Evolutionary conservation across 495 filamentous ascomycete species (phyloP), one percentile per base, ranked within the genome.

Genomic region (Podospora pseudocomata): DNA sequence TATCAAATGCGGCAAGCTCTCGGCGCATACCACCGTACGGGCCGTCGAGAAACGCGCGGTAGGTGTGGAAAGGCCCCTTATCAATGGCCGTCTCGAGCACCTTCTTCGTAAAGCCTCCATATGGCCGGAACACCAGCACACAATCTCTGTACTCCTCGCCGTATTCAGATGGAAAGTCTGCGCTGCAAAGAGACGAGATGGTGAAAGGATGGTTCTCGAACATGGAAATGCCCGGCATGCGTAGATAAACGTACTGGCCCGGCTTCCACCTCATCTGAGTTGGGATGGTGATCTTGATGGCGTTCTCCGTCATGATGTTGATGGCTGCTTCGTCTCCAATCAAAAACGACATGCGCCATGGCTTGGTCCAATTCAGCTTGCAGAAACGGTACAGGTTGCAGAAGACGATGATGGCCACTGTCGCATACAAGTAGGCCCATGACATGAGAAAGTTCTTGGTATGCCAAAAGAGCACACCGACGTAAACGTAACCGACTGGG

Each of bases 201-300:
- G 94, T 98, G 77, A 98, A 98, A 4, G 94, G 94, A 68, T 98
- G 94, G 71, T 94, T 97, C 72, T 97, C 91, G 71, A 97, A 87
- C 30, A 95, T 75, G 0, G 92, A 92, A 70, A 98, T 92, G 2
- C 92, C 91, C 0, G 94, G 94, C 88, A 98, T 94, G 60, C 95
- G 87, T 11, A 98, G 83, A 73, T 97, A 98, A 27, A 98, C 91
- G 70, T 94, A 97, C 77, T 98, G 94, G 19, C 94, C 95, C 5
- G 94, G 93, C 71, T 87, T 88, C 94, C 94, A 98, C 69, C 86
- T 89, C 86, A 97, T 90, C 75, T 93, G 90, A 5, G 94, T 97
- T 0, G 94, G 91, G 32, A 98, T 88, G 2, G 94, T 97, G 66
- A 98, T 85, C 72, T 97, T 97, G 77, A 98, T 88, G 49, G 93